A percentile compares a stretch with the other conserved stretches of the same genome.
phyloP scores from a whole-genome alignment of 352 stramenopile species.

The Pythium monospermum region DNA sequence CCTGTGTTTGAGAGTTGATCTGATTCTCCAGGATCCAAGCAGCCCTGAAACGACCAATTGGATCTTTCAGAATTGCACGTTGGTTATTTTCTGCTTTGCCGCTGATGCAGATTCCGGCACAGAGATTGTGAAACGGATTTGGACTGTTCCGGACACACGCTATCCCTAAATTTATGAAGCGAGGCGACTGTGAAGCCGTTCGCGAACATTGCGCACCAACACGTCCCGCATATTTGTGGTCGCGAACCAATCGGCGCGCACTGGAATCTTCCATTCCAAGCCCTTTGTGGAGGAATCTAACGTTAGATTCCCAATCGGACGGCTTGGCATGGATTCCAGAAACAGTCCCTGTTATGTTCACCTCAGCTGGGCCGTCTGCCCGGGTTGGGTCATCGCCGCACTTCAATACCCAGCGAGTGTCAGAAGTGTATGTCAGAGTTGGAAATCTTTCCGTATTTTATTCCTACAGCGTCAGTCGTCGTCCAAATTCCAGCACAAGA shows the following conservation, averaged over 20 bases:
- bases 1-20: background rate
- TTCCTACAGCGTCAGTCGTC: no score
- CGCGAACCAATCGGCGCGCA: background rate
- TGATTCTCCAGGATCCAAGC: constrained; percentile 7
- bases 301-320: constrained; percentile 21
- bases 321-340: constrained; percentile 9
- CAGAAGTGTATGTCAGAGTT: no score
- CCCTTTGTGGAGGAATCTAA: constrained; percentile 16
- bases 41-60: constrained; percentile 12
- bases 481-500: constrained; percentile 3
- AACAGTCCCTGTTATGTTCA: constrained; percentile 4
- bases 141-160: background rate
- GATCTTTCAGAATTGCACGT: constrained; percentile 6
- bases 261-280: constrained; percentile 6
- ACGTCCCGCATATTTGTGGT: background rate
- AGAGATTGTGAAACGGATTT: constrained; percentile 5
- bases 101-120: background rate
- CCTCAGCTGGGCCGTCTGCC: constrained; percentile 1
- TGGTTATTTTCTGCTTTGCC: constrained; percentile 13
- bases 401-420: constrained; percentile 20
- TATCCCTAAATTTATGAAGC: no score
- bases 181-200: background rate
- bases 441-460: no score
- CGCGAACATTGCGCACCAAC: background rate
- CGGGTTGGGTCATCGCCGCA: constrained; percentile 1